Evolutionary conservation across 768 basidiomycete genomes (phyloP).

Genomic region (Coprinopsis marcescibilis): DNA sequence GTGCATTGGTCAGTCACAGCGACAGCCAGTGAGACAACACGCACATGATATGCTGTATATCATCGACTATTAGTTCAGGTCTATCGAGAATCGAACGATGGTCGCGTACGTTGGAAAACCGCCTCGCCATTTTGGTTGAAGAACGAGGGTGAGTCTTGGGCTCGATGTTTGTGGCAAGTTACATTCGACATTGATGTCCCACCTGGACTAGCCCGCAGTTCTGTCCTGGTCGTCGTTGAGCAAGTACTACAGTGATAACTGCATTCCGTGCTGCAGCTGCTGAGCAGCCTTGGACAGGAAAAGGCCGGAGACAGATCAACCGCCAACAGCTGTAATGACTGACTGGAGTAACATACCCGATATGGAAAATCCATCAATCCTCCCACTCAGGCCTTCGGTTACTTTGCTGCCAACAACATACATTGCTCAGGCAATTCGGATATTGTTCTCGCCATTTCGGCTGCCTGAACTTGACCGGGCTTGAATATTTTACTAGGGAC

Average conservation of each 20-base stretch:
- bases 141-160: slow-evolving; percentile 43
- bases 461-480: not conserved
- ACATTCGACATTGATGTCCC: slow-evolving; percentile 8
- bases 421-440: no score
- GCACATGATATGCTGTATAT: slow-evolving; percentile 51
- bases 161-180: slow-evolving; percentile 31
- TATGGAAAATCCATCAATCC: not conserved
- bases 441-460: no score
- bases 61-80: slow-evolving; percentile 3
- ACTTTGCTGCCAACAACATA: no score
- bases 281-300: no score
- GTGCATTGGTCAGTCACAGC: not conserved
- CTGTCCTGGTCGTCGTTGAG: not conserved
- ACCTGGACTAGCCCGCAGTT: no score
- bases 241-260: not conserved
- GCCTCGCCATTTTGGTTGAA: slow-evolving; percentile 58
- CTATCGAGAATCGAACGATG: not conserved
- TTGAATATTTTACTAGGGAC: not conserved
- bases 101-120: slow-evolving; percentile 49
- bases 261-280: no score
- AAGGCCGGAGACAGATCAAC: no score
- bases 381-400: no score
- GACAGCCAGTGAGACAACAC: slow-evolving; percentile 5
- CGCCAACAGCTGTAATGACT: not conserved
- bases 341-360: not conserved